Conservation (phyloP, 352 stramenopile species). For the Phytophthora ohioensis region DNA sequence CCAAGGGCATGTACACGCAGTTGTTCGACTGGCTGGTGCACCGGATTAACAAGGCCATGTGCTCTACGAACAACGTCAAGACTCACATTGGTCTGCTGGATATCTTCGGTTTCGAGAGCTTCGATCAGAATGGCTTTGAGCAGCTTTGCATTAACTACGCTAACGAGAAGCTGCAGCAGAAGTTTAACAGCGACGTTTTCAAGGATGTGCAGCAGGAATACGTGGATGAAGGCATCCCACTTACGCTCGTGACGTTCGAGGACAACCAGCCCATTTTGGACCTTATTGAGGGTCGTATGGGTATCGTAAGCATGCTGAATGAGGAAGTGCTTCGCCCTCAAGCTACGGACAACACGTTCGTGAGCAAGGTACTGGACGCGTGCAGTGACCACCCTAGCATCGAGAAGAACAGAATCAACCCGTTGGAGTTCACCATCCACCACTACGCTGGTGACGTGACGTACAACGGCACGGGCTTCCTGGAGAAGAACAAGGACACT, state of each 20-base stretch:
- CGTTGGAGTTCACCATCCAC: constrained; percentile 80
- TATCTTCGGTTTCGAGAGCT: constrained; percentile 97
- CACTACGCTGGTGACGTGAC: constrained; percentile 88
- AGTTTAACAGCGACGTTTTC: constrained; percentile 95
- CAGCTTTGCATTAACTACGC: constrained; percentile 94
- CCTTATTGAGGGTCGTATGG: constrained; percentile 88
- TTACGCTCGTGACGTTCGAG: constrained; percentile 88
- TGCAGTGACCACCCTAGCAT: constrained; percentile 85
- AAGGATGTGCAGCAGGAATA: constrained; percentile 97
- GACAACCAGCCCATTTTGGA: constrained; percentile 94
- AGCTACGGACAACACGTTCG: constrained; percentile 84
- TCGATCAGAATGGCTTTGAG: constrained; percentile 90
- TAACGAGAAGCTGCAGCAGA: constrained; percentile 92
- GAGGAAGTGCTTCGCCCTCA: constrained; percentile 94
- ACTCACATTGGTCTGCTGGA: constrained; percentile 94
- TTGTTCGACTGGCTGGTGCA: constrained; percentile 97
- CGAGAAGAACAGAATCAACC: constrained; percentile 88
- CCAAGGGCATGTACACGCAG: constrained; percentile 97
- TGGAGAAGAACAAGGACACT: constrained; percentile 91
- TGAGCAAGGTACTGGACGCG: constrained; percentile 84
- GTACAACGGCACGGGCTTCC: constrained; percentile 79
- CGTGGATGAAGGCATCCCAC: constrained; percentile 91
- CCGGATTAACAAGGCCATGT: constrained; percentile 83
- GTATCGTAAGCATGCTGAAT: constrained; percentile 94
- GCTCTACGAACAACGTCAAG: constrained; percentile 76